Conservation (phyloP, 768 basidiomycete species). For the Cantharellus anzutake region DNA sequence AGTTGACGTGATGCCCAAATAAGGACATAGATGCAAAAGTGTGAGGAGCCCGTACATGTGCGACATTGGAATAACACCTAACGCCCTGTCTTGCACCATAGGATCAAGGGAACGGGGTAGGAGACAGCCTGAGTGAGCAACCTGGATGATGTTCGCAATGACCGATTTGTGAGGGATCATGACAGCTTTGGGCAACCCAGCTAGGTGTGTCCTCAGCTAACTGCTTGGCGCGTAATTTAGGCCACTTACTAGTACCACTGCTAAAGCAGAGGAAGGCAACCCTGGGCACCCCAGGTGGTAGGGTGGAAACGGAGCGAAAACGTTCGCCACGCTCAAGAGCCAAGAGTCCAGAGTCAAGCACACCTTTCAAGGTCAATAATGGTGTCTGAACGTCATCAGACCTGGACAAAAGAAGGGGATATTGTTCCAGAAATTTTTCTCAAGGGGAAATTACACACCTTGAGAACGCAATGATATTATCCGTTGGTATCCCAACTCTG, state of each 20-base stretch:
- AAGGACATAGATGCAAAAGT: neutral
- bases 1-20: neutral
- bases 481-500: neutral
- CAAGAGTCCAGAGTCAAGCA: constrained; percentile 28
- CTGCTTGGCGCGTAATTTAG: neutral
- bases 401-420: neutral
- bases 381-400: neutral
- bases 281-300: too few species aligned
- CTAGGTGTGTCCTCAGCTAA: neutral
- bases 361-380: constrained; percentile 57
- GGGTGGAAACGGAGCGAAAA: neutral
- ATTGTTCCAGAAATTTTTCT: neutral
- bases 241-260: neutral
- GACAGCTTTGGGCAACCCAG: neutral
- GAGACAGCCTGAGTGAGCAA: neutral
- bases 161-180: neutral
- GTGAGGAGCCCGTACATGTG: neutral
- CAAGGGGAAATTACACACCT: constrained; percentile 14
- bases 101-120: neutral
- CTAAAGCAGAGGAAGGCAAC: neutral
- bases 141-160: neutral
- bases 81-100: constrained; percentile 16
- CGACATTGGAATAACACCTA: constrained; percentile 6
- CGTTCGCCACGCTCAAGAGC: constrained; percentile 21
- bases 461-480: constrained; percentile 23